These are phyloP conservation scores for Dentipellis sp. DNA, from an alignment of 768 basidiomycete genomes.

Conservation along the genomic window DNA sequence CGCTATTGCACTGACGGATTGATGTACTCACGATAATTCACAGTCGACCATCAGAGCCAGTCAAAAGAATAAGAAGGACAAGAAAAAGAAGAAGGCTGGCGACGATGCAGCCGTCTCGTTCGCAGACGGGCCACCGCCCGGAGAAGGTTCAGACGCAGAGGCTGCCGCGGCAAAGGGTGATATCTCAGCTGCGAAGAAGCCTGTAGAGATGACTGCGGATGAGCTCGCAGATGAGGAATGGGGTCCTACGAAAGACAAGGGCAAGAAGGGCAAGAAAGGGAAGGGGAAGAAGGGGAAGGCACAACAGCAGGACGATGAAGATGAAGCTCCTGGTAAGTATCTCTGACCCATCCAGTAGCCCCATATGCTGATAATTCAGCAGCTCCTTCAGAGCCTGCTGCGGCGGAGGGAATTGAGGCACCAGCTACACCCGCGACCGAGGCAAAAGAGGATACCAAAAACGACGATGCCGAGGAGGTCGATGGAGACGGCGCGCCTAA, in stretches of 20 bases:
- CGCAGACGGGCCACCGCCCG: conserved; percentile 17
- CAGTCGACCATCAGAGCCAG: conserved; percentile 60
- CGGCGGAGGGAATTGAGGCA: conserved; percentile 4
- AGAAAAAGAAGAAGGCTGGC: conserved; percentile 37
- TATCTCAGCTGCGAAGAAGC: conserved; percentile 18
- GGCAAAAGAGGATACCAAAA: conserved; percentile 16
- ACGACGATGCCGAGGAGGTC: conserved; percentile 36
- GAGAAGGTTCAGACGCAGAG: conserved; percentile 22
- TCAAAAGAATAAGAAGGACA: conserved; percentile 44
- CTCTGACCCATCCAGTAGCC: background rate
- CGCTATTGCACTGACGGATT: background rate
- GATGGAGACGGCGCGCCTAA: conserved; percentile 40
- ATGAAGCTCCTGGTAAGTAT: conserved; percentile 17
- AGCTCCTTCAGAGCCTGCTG: conserved; percentile 9
- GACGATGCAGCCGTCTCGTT: conserved; percentile 23
- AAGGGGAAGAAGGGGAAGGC: conserved; percentile 41
- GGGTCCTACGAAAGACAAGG: conserved; percentile 33
- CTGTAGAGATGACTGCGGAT: conserved; percentile 30
- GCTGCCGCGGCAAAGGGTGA: conserved; percentile 25
- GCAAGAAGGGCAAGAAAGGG: conserved; percentile 35
- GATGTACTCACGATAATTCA: background rate
- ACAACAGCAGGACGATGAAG: conserved; percentile 30
- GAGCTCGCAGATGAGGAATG: conserved; percentile 41
- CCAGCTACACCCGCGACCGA: conserved; percentile 10
- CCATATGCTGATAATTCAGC: background rate